Conservation (phyloP, 2,329 filamentous ascomycete genomes). For the Aspergillus brasiliensis region DNA sequence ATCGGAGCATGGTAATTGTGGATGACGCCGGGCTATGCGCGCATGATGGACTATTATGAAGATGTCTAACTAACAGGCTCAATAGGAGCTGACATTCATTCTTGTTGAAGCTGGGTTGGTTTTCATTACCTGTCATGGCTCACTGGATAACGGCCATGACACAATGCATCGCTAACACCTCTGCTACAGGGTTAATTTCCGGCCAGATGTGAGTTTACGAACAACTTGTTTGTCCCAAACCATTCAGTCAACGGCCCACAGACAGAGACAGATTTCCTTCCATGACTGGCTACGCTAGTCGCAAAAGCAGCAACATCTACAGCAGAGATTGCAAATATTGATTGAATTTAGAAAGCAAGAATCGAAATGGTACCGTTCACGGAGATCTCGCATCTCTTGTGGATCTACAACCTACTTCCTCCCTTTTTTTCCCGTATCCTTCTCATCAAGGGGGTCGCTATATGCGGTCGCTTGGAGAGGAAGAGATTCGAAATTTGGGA, state of each 20-base stretch:
- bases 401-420: slow-evolving; percentile 17
- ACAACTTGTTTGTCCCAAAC: no score
- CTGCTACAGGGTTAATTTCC: not conserved
- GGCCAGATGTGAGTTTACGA: no score
- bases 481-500: slow-evolving; percentile 10
- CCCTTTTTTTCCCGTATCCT: slow-evolving; percentile 30
- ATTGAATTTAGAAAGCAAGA: slow-evolving; percentile 20
- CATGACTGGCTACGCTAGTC: slow-evolving; percentile 9
- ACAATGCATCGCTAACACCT: not conserved
- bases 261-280: not conserved
- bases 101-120: not conserved
- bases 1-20: not conserved
- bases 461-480: slow-evolving; percentile 43
- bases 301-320: slow-evolving; percentile 3
- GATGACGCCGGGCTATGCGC: not conserved
- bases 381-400: slow-evolving; percentile 14
- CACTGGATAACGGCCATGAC: not conserved
- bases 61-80: not conserved
- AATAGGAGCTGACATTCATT: not conserved
- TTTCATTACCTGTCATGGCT: not conserved
- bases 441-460: slow-evolving; percentile 43
- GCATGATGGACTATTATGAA: not conserved
- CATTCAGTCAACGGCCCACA: not conserved
- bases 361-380: slow-evolving; percentile 20
- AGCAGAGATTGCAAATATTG: slow-evolving; percentile 2